Conservation (phyloP, 208 protist genomes). For the Crithidia thermophila region DNA sequence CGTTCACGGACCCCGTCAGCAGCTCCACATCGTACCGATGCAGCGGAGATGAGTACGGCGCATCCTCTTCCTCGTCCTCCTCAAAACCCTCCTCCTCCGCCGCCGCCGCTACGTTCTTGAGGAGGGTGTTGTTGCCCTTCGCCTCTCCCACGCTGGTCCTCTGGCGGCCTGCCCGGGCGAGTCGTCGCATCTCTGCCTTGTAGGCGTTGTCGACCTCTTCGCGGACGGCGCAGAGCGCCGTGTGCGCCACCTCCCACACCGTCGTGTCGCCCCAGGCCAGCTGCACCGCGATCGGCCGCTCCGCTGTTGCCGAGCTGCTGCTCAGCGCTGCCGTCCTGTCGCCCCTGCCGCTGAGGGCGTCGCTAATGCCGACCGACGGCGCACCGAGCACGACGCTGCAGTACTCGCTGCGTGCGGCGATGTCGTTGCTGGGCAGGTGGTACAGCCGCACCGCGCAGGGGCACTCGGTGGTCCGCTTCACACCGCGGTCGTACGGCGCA, state of each 20-base stretch:
- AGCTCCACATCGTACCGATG: conserved; percentile 54
- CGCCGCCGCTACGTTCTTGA: neutral
- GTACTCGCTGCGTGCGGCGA: conserved; percentile 33
- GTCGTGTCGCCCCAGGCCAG: conserved; percentile 66
- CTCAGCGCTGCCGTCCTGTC: neutral
- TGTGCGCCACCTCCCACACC: conserved; percentile 42
- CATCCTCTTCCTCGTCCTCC: conserved; percentile 14
- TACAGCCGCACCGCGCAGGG: conserved; percentile 56
- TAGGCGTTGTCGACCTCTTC: conserved; percentile 26
- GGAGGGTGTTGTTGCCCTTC: neutral
- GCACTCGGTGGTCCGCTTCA: conserved; percentile 44
- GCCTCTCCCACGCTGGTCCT: neutral
- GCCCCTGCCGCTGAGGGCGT: too few relatives aligned
- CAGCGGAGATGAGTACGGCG: conserved; percentile 26
- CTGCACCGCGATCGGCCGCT: conserved; percentile 38
- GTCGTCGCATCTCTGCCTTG: neutral
- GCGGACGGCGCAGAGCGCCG: conserved; percentile 37
- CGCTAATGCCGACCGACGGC: conserved; percentile 26
- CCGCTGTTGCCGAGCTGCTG: neutral
- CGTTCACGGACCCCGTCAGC: conserved; percentile 37
- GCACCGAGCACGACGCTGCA: conserved; percentile 38
- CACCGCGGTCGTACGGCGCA: conserved; percentile 20
- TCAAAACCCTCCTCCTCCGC: neutral
- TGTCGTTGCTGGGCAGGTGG: conserved; percentile 16
- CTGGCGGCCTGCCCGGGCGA: neutral